Conservation (phyloP, 1,139 yeast genomes). For the Saccharomycopsis phalli region DNA sequence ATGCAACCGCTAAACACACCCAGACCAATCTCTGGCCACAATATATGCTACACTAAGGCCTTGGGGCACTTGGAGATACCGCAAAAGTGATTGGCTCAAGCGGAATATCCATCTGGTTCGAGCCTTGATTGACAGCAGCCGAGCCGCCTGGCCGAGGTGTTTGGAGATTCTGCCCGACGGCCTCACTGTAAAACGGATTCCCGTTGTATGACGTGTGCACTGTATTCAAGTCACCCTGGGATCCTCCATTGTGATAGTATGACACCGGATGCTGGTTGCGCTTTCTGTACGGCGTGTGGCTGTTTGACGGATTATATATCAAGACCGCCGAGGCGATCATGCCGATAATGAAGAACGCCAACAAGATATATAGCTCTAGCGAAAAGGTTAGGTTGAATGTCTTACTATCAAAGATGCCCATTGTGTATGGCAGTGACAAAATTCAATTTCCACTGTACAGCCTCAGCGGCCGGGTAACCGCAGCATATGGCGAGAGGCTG, state of each 20-base stretch:
- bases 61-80: constrained; percentile 5
- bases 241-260: background rate
- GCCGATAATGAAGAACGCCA: constrained; percentile 8
- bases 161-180: background rate
- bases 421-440: background rate
- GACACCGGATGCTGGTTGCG: background rate
- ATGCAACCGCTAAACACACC: too few relatives aligned
- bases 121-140: background rate
- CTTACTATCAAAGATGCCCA: constrained; percentile 8
- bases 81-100: constrained; percentile 10
- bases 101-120: constrained; percentile 4
- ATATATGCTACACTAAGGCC: too few relatives aligned
- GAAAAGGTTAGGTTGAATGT: constrained; percentile 7
- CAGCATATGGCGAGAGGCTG: background rate
- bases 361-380: constrained; percentile 4
- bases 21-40: too few relatives aligned
- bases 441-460: background rate
- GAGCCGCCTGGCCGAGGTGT: background rate
- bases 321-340: constrained; percentile 6
- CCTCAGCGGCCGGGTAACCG: background rate
- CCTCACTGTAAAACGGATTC: constrained; percentile 8
- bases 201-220: background rate
- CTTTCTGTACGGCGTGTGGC: background rate
- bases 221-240: background rate
- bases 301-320: constrained; percentile 4